Base-by-base conservation (phyloP, 2,329 filamentous ascomycete species). In the Blastomyces gilchristii region DNA sequence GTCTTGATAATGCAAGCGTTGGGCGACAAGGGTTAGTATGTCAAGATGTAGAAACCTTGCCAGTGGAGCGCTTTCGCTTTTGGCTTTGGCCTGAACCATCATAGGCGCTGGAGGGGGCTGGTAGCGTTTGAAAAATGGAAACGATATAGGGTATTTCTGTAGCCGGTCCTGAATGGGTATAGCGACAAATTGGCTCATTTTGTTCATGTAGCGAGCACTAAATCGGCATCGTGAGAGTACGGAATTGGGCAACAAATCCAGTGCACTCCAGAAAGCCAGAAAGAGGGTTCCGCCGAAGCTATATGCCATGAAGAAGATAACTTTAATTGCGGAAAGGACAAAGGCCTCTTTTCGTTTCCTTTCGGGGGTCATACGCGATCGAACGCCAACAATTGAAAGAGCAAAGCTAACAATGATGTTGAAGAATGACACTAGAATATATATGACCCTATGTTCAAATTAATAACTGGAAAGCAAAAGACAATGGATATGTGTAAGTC, bases 1-100 rank as follows among this genome's bases (percentile, higher is more conserved):
- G 53, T 62, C 61, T 22, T 25, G 22, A 39, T 49, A 62, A 34
- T 62, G 61, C n/a, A 62, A 43, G 28, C 59, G 53, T 18, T 47
- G 34, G 31, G 31, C 31, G 37, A 62, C 56, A 50, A 58, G 22
- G 14, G 41, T 49, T 2, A 62, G 43, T 8, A 52, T 59, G 39
- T 62, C 61, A 34, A 58, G 11, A 37, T 62, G 61, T 25, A 62
- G 14, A 18, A 58, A 58, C 34, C 39, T 43, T 58, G 22, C 56
- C 22, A 58, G 14, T 28, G 56, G 16, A 11, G 37, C 11, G n/a
- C 22, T 9, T 39, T 39, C 2, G 37, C 8, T 58, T 58, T 58
- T 7, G 18, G 22, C 16, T 45, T 43, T n/a, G n/a, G 18, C 18
- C 52, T 37, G 52, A 8, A 28, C 54, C 56, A 12, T 22, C 12